Base-by-base conservation (phyloP, 768 basidiomycete species). In the Serendipita sp. region DNA sequence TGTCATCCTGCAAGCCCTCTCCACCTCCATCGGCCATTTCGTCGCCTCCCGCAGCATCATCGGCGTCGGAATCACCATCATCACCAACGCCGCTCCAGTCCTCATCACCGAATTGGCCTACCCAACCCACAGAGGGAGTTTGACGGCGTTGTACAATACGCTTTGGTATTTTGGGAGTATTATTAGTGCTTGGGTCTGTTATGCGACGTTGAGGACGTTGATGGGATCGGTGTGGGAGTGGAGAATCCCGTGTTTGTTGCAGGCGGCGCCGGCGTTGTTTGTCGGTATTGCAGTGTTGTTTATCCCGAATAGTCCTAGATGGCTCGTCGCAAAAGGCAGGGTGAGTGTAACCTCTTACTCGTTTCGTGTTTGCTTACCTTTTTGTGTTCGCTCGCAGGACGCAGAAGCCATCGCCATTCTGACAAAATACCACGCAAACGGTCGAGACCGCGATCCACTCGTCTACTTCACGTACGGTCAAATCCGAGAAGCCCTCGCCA, bases 381-480 rank as follows among this genome's bases (percentile, higher is more conserved):
- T 23, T 23, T 23, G 23, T 23, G 1, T 23, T 34, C 10, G 66
- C 54, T 45, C 68, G 34, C 77, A 83, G 23, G 83, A 84, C 70
- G 79, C 78, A 0, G 74, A 82, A 67, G 89, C 89, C 0, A 78
- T 80, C 8, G 69, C 72, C 2, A 76, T 88, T n/a, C 78, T 92
- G 23, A 81, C 83, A 15, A 81, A 80, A 64, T 89, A 85, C 69
- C 89, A 92, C 70, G 84, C 86, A 2, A 79, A 81, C 67, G 82
- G 83, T 1, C 36, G 48, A 52, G 44, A 48, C 7, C 56, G 56
- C 2, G 85, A 88, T 71, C 81, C 83, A 3, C 80, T 89, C 36
- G 84, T 44, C 18, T 68, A 66, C 48, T 85, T 85, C 69, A 68
- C 90, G 72, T 89, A 80, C 70, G 78, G 85, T 65, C 71, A 88